phyloP scores from a whole-genome alignment of 805 yeast species.

The Ogataea paraovalis region DNA sequence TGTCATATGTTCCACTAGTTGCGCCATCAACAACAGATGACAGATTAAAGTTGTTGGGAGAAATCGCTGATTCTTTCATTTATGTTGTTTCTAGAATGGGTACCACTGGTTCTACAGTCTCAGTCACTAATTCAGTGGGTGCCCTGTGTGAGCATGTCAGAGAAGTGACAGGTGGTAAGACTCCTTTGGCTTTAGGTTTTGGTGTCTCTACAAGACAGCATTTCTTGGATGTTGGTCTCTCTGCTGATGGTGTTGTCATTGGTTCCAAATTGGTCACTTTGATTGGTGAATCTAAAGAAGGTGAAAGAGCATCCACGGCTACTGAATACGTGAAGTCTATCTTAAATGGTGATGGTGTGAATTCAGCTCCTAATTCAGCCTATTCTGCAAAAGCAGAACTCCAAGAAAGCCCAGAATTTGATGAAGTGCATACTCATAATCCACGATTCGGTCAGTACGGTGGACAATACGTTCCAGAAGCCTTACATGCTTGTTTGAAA shows the following conservation, averaged over 20 bases:
- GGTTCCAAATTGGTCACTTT: conserved; percentile 81
- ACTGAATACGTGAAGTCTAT: conserved; percentile 65
- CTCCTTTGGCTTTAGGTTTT: conserved; percentile 92
- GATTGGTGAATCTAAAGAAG: conserved; percentile 60
- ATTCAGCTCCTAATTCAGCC: conserved; percentile 21
- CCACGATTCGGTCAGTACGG: conserved; percentile 93
- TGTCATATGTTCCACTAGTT: conserved; percentile 87
- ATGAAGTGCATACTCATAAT: conserved; percentile 62
- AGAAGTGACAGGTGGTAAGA: conserved; percentile 62
- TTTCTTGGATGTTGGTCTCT: conserved; percentile 68
- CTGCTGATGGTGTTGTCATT: conserved; percentile 94
- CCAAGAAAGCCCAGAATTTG: conserved; percentile 32
- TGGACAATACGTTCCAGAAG: conserved; percentile 98
- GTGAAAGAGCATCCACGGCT: conserved; percentile 60
- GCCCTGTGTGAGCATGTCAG: conserved; percentile 73
- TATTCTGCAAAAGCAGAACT: conserved; percentile 17
- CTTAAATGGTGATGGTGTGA: conserved; percentile 51
- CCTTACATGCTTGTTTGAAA: conserved; percentile 82
- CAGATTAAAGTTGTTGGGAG: conserved; percentile 70
- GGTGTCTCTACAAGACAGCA: conserved; percentile 96
- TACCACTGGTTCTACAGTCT: conserved; percentile 83
- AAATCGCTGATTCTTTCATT: conserved; percentile 90
- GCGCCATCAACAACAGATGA: conserved; percentile 97
- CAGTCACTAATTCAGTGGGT: conserved; percentile 59
- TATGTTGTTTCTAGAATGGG: conserved; percentile 99